Percentiles rank a stretch among this genome's conserved stretches.
These are phyloP conservation scores for Boletus subcaerulescens DNA, from an alignment of 768 basidiomycete genomes.

Conservation along the genomic window DNA sequence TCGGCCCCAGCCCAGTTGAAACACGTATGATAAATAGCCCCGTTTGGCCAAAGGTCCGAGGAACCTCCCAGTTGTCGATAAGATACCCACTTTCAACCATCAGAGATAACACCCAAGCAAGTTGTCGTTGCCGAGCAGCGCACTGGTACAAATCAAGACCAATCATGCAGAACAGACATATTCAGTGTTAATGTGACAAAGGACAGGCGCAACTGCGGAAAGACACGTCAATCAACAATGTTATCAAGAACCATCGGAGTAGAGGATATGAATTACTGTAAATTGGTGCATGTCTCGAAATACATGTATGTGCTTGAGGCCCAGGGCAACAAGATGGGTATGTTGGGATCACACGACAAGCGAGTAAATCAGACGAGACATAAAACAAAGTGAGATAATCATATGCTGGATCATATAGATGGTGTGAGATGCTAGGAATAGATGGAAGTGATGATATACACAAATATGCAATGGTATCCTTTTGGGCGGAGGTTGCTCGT, in stretches of 20 bases:
- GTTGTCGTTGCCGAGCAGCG: background rate
- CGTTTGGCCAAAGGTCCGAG: background rate
- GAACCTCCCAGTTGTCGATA: background rate
- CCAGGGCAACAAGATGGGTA: slow-evolving; percentile 22
- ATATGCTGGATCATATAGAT: slow-evolving; percentile 27
- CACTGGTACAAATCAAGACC: background rate
- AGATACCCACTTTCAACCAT: background rate
- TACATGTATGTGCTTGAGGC: slow-evolving; percentile 30
- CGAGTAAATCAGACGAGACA: slow-evolving; percentile 27
- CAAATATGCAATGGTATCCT: slow-evolving; percentile 33
- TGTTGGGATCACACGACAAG: slow-evolving; percentile 30
- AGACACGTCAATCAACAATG: slow-evolving; percentile 2
- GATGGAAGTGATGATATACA: slow-evolving; percentile 34
- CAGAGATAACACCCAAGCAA: background rate
- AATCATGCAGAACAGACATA: background rate
- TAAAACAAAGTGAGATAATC: slow-evolving; percentile 21
- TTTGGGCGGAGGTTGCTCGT: slow-evolving; percentile 10
- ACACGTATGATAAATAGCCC: background rate
- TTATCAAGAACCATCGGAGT: background rate
- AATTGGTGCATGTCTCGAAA: slow-evolving; percentile 32
- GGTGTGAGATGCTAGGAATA: slow-evolving; percentile 29
- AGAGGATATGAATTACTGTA: slow-evolving; percentile 21
- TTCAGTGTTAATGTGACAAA: background rate
- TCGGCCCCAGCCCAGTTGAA: background rate
- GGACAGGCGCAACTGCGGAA: slow-evolving; percentile 3